These are phyloP conservation scores for Agroathelia rolfsii DNA, from an alignment of 1,284 basidiomycete genomes.

Conservation along the genomic window DNA sequence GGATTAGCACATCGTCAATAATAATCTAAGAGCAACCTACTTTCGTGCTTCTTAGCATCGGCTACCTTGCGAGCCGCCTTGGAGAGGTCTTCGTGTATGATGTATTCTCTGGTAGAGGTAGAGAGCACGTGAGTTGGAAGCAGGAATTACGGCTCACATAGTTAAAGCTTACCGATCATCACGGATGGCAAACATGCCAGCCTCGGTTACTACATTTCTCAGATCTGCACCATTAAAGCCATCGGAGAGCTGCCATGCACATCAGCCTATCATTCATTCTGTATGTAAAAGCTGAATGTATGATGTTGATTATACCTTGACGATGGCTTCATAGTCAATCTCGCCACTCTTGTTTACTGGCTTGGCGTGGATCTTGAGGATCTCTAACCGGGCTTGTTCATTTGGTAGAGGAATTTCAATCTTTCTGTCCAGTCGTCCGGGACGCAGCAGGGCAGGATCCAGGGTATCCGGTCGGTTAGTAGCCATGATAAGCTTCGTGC, in stretches of 20 bases:
- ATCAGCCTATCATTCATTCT: too few species aligned
- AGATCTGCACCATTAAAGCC: constrained; percentile 94
- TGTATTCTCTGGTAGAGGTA: constrained; percentile 84
- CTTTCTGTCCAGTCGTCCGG: constrained; percentile 93
- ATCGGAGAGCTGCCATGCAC: constrained; percentile 60
- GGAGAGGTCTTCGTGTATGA: constrained; percentile 91
- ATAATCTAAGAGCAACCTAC: too few species aligned
- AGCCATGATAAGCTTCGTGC: constrained; percentile 98
- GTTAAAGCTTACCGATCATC: constrained; percentile 65
- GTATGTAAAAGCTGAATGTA: too few species aligned
- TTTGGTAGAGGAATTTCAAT: constrained; percentile 98
- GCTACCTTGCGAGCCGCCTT: constrained; percentile 97
- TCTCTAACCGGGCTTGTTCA: constrained; percentile 91
- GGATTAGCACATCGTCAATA: constrained; percentile 6
- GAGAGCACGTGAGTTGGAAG: constrained; percentile 12
- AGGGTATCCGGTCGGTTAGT: constrained; percentile 96
- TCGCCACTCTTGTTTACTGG: constrained; percentile 94
- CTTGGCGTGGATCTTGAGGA: constrained; percentile 93
- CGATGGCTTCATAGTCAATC: constrained; percentile 94
- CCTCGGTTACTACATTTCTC: constrained; percentile 95
- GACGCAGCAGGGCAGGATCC: constrained; percentile 93
- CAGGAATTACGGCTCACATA: constrained; percentile 2
- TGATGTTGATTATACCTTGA: too few species aligned
- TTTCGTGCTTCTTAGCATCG: constrained; percentile 95
- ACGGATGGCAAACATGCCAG: constrained; percentile 98